A percentile compares a stretch with the other conserved stretches of the same genome.
Evolutionary conservation across 768 basidiomycete species (phyloP).

Genomic region (Lanmaoa rubissima): DNA sequence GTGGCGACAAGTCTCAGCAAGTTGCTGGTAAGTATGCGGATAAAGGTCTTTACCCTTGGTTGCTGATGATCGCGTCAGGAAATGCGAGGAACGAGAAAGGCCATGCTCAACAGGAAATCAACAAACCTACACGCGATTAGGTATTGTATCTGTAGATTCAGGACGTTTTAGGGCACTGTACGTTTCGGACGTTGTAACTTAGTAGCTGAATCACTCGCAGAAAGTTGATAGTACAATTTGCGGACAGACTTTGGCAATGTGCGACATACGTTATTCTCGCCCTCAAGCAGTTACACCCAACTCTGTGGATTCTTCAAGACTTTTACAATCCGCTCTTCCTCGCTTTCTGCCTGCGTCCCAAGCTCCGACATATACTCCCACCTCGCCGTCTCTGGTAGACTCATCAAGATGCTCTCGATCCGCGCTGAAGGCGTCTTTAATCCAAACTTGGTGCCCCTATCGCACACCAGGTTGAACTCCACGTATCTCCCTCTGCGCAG

Average conservation of each 20-base stretch:
- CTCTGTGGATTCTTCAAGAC: conserved; percentile 61
- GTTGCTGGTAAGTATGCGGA: conserved; percentile 36
- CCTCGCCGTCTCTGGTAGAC: conserved; percentile 78
- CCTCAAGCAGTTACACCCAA: conserved; percentile 44
- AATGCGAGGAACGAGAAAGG: conserved; percentile 57
- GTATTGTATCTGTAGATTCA: background rate
- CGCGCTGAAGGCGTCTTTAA: conserved; percentile 80
- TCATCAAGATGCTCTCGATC: conserved; percentile 90
- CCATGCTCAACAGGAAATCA: conserved; percentile 49
- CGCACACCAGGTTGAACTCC: conserved; percentile 89
- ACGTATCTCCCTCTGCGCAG: conserved; percentile 90
- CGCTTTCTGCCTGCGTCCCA: conserved; percentile 57
- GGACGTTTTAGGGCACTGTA: background rate
- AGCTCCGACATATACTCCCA: conserved; percentile 90
- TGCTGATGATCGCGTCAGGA: conserved; percentile 33
- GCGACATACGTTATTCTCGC: background rate
- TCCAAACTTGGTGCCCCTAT: conserved; percentile 87
- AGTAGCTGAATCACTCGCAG: background rate
- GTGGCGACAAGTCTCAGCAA: conserved; percentile 51
- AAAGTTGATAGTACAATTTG: too few relatives aligned
- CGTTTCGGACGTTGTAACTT: background rate
- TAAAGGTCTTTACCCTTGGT: rapidly evolving
- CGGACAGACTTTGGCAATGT: background rate
- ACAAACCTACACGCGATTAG: conserved; percentile 33
- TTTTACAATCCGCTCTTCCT: conserved; percentile 62